phyloP scores from a whole-genome alignment of 768 basidiomycete species.

The Russula brevipes region DNA sequence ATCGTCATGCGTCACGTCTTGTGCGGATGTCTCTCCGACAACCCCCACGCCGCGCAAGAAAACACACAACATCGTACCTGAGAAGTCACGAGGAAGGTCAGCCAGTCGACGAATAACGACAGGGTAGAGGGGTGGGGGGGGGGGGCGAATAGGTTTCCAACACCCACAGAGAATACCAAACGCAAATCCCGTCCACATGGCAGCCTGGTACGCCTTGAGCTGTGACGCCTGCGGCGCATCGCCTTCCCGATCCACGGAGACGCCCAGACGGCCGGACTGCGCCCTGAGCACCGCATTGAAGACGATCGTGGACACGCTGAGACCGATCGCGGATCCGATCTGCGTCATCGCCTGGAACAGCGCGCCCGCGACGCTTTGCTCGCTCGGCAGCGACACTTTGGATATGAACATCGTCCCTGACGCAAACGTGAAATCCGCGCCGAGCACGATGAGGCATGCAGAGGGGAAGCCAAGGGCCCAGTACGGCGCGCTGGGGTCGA shows the following conservation, averaged over 20 bases:
- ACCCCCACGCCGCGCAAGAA: constrained; percentile 38
- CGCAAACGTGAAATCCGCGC: constrained; percentile 73
- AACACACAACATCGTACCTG: constrained; percentile 17
- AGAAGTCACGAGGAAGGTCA: neutral
- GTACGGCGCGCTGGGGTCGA: constrained; percentile 50
- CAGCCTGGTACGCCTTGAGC: constrained; percentile 53
- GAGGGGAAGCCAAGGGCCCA: constrained; percentile 78
- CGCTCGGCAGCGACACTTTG: constrained; percentile 56
- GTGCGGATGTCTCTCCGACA: constrained; percentile 32
- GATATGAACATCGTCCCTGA: constrained; percentile 72
- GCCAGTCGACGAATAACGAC: neutral
- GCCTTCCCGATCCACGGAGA: constrained; percentile 29
- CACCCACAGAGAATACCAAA: constrained; percentile 56
- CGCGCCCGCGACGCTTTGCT: constrained; percentile 72
- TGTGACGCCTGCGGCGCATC: constrained; percentile 35
- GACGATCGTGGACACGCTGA: constrained; percentile 68
- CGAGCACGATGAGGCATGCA: constrained; percentile 58
- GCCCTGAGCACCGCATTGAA: constrained; percentile 48
- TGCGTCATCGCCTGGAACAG: constrained; percentile 77
- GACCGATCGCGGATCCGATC: constrained; percentile 66
- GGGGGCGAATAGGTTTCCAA: neutral
- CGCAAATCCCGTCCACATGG: constrained; percentile 59
- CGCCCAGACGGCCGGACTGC: constrained; percentile 33
- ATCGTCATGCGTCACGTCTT: neutral
- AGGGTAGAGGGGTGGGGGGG: too few relatives aligned